Conservation (phyloP, 768 basidiomycete species). For the Collybia sp. region DNA sequence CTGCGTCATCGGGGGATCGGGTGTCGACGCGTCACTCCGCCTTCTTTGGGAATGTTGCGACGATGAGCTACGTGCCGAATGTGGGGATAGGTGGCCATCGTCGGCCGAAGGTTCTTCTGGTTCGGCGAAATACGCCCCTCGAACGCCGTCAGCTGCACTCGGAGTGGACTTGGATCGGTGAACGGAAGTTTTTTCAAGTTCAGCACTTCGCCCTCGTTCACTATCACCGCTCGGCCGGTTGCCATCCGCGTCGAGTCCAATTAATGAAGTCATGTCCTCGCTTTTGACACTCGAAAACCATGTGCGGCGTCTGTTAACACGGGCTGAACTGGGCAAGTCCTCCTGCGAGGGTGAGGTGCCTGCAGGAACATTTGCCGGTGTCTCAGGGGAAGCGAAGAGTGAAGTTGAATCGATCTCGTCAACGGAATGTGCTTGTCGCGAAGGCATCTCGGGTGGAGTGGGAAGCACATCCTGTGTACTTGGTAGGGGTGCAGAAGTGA, state of each 20-base stretch:
- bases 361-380: conserved; percentile 7
- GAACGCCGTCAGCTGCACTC: conserved; percentile 14
- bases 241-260: conserved; percentile 14
- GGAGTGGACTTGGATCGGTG: conserved; percentile 30
- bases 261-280: conserved; percentile 24
- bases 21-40: conserved; percentile 21
- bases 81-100: conserved; percentile 10
- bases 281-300: conserved; percentile 51
- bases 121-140: too few species aligned
- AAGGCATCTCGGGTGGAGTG: conserved; percentile 1
- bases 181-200: conserved; percentile 19
- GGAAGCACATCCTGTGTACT: conserved; percentile 10
- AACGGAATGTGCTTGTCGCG: conserved; percentile 11
- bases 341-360: conserved; percentile 8
- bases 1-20: conserved; percentile 22
- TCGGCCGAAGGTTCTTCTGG: conserved; percentile 6
- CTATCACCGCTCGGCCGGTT: conserved; percentile 19
- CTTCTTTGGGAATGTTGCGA: conserved; percentile 30
- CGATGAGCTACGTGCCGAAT: conserved; percentile 31
- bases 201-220: conserved; percentile 32
- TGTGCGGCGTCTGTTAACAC: conserved; percentile 38
- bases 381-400: neutral
- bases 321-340: conserved; percentile 12
- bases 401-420: conserved; percentile 12
- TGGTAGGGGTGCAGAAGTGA: conserved; percentile 31